phyloP scores from a whole-genome alignment of 768 basidiomycete genomes.

The Mycena vulgaris region DNA sequence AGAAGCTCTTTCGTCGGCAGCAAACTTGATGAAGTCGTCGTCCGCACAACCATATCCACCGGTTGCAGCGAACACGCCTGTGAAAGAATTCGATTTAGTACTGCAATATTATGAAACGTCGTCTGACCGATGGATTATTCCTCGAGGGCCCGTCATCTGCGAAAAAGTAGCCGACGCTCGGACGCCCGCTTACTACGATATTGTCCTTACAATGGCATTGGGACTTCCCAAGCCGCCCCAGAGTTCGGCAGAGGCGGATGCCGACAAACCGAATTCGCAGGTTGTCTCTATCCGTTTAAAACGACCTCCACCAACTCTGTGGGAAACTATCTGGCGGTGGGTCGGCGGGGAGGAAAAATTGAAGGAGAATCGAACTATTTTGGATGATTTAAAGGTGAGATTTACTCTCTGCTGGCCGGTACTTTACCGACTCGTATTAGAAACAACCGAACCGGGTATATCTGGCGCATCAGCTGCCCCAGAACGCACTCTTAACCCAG shows the following conservation, averaged over 20 bases:
- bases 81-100: slow-evolving; percentile 80
- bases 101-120: slow-evolving; percentile 78
- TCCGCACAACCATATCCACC: slow-evolving; percentile 35
- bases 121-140: slow-evolving; percentile 77
- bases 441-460: slow-evolving; percentile 63
- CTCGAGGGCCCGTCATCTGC: slow-evolving; percentile 69
- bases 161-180: slow-evolving; percentile 55
- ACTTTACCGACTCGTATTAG: slow-evolving; percentile 43
- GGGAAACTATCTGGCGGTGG: slow-evolving; percentile 76
- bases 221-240: slow-evolving; percentile 52
- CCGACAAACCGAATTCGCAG: slow-evolving; percentile 41
- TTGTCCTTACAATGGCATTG: slow-evolving; percentile 62
- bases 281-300: slow-evolving; percentile 66
- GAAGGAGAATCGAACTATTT: slow-evolving; percentile 61
- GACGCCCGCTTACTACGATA: slow-evolving; percentile 44
- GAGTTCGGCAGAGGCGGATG: slow-evolving; percentile 30
- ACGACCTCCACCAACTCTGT: slow-evolving; percentile 63
- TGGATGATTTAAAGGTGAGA: slow-evolving; percentile 59
- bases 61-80: slow-evolving; percentile 41
- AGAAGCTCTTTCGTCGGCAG: slow-evolving; percentile 34
- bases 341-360: slow-evolving; percentile 69
- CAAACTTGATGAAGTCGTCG: slow-evolving; percentile 30
- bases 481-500: slow-evolving; percentile 70
- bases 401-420: not conserved
- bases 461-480: slow-evolving; percentile 70